Evolutionary conservation across 192 early-diverging fungal species (phyloP).

Genomic region (Coemansia sp.): DNA sequence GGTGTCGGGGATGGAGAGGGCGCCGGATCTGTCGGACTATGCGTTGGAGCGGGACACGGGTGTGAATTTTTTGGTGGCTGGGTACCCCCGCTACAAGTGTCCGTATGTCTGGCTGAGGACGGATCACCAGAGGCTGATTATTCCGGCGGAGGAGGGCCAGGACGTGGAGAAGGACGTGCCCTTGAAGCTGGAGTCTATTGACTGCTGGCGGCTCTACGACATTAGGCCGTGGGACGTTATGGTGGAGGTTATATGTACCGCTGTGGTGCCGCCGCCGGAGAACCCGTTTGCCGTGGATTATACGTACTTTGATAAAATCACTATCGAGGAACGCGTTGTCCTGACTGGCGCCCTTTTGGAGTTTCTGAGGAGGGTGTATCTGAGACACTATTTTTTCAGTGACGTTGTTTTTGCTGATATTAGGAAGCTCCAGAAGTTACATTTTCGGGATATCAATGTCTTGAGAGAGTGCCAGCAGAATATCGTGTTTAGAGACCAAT

Average conservation of each 20-base stretch:
- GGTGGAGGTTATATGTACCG: conserved; percentile 63
- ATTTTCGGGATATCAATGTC: conserved; percentile 42
- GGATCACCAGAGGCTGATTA: conserved; percentile 59
- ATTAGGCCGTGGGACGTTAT: conserved; percentile 65
- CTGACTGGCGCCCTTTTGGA: conserved; percentile 66
- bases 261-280: conserved; percentile 56
- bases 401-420: conserved; percentile 46
- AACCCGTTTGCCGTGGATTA: conserved; percentile 69
- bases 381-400: conserved; percentile 55
- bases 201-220: conserved; percentile 63
- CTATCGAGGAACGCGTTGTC: conserved; percentile 64
- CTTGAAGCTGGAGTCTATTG: conserved; percentile 62
- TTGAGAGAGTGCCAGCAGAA: conserved; percentile 39
- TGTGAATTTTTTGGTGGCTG: conserved; percentile 64
- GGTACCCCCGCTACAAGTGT: conserved; percentile 67
- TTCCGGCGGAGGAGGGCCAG: conserved; percentile 36
- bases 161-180: conserved; percentile 61
- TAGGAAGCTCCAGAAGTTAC: conserved; percentile 33
- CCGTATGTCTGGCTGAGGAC: conserved; percentile 73
- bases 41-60: conserved; percentile 48
- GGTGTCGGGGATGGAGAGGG: conserved; percentile 6
- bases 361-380: conserved; percentile 62
- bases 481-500: conserved; percentile 15
- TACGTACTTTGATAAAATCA: conserved; percentile 59
- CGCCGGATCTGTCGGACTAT: conserved; percentile 25